Percentiles rank a stretch among this genome's conserved stretches.
phyloP scores from a whole-genome alignment of 2,329 filamentous ascomycete genomes.

The Colletotrichum eleusines region DNA sequence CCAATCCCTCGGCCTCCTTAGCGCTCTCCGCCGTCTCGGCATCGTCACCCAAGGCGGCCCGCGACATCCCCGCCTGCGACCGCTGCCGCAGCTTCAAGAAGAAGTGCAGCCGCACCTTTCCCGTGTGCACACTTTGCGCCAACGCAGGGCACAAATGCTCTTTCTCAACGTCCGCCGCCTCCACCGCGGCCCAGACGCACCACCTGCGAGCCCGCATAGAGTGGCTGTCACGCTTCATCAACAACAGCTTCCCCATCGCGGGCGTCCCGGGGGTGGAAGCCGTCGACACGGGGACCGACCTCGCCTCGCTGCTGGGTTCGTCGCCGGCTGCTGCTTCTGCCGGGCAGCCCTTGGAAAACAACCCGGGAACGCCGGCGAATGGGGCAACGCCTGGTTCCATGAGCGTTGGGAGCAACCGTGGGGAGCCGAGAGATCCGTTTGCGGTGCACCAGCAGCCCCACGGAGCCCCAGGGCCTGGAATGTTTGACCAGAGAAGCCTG shows the following conservation, averaged over 20 bases:
- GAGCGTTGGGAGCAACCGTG: conserved; percentile 29
- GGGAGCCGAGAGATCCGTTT: conserved; percentile 15
- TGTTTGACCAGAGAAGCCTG: conserved; percentile 27
- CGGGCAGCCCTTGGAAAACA: conserved; percentile 15
- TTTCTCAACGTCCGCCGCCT: conserved; percentile 48
- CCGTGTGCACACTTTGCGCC: conserved; percentile 55
- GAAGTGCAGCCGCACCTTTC: conserved; percentile 58
- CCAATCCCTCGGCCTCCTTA: conserved; percentile 47
- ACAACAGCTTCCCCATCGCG: conserved; percentile 48
- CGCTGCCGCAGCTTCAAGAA: conserved; percentile 61
- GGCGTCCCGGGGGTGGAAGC: conserved; percentile 48
- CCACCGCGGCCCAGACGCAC: conserved; percentile 51
- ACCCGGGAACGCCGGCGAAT: conserved; percentile 25
- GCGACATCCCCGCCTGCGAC: conserved; percentile 53
- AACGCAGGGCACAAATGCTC: conserved; percentile 55
- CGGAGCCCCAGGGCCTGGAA: background rate
- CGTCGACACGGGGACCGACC: conserved; percentile 53
- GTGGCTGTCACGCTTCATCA: conserved; percentile 55
- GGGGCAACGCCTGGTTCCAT: conserved; percentile 33
- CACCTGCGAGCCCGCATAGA: conserved; percentile 55
- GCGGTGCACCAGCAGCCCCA: conserved; percentile 12
- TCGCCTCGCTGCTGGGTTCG: conserved; percentile 41
- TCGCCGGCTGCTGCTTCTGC: conserved; percentile 13
- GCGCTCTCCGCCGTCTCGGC: conserved; percentile 42
- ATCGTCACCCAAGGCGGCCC: conserved; percentile 45